phyloP scores from a whole-genome alignment of 768 basidiomycete genomes.

The Termitomyces sp. region DNA sequence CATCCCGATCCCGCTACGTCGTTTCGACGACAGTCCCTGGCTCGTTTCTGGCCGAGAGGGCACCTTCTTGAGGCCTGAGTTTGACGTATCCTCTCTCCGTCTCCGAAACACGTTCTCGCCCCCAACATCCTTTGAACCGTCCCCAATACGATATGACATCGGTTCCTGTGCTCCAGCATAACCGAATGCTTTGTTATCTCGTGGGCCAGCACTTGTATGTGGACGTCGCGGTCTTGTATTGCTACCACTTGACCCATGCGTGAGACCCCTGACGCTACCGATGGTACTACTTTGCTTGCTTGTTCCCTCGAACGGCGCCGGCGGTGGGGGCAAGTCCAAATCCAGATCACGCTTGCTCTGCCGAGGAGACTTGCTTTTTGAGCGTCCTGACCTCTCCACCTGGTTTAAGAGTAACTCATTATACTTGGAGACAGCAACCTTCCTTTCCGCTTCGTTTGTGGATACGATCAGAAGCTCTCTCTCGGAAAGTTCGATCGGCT shows the following conservation, averaged over 20 bases:
- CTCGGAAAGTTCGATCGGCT: conserved; percentile 67
- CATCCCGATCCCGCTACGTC: conserved; percentile 16
- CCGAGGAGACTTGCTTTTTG: conserved; percentile 58
- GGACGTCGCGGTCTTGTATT: conserved; percentile 43
- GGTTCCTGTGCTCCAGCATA: conserved; percentile 17
- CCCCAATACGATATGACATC: conserved; percentile 2
- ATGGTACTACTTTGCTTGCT: conserved; percentile 9
- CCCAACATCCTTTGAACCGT: neutral
- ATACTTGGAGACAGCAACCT: conserved; percentile 59
- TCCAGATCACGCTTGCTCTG: conserved; percentile 34
- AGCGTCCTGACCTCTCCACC: conserved; percentile 28
- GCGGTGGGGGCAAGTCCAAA: conserved; percentile 33
- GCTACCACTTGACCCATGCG: neutral
- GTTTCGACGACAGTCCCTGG: conserved; percentile 11
- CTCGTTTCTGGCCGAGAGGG: conserved; percentile 14
- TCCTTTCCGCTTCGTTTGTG: conserved; percentile 67
- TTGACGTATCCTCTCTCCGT: conserved; percentile 1
- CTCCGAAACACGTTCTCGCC: conserved; percentile 7
- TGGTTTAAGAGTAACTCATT: conserved; percentile 34
- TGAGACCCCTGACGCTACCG: conserved; percentile 5
- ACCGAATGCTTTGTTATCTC: conserved; percentile 47
- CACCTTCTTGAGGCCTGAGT: neutral
- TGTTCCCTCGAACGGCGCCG: conserved; percentile 25
- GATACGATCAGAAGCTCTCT: conserved; percentile 64
- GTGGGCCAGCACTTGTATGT: conserved; percentile 72